Base-by-base conservation (phyloP, 169 alveolate species). In the Plasmodium adleri region DNA sequence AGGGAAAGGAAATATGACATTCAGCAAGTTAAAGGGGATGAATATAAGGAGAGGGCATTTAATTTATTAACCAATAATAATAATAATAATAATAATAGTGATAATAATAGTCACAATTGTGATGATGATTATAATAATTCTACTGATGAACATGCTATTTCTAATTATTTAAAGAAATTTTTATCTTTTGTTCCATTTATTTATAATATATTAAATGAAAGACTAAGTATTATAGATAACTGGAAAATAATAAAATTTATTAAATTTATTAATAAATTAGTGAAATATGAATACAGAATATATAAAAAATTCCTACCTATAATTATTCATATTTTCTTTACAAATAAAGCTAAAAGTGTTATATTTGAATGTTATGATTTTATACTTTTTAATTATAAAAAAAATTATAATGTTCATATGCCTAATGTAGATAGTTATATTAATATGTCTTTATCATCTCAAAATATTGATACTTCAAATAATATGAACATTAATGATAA, bases 321-420 rank as follows among this genome's bases (percentile, higher is more conserved):
- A 64, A 78, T 78, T 64, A 71, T 78, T 64, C 89, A 78, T 20
- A 70, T 66, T 24, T 66, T 66, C 67, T 78, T 26, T 49, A 78
- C 89, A 17, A 78, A 45, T 47, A 78, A 64, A n/a, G 89, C 89
- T 45, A 64, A 78, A 22, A 78, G 89, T 43, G 78, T 78, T 43
- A 26, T 66, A 4, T 78, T 20, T 32, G 89, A 63, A 39, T 78
- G 89, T 8, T 71, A 64, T n/a, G 60, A 58, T 15, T 78, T 78
- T 78, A 28, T 78, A n/a, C 76, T 78, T 6, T 13, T 78, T 45
- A 64, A 78, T 59, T 78, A 78, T 56, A 68, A 56, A 58, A 63
- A 64, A 28, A 59, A 13, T 1, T 78, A 60, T 15, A 8, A 52
- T 15, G 20, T 78, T 1, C 72, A 64, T 1, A 28, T 78, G 7